Conservation (phyloP, 129 eudicot genomes). For the Pulicaria dysenterica region DNA sequence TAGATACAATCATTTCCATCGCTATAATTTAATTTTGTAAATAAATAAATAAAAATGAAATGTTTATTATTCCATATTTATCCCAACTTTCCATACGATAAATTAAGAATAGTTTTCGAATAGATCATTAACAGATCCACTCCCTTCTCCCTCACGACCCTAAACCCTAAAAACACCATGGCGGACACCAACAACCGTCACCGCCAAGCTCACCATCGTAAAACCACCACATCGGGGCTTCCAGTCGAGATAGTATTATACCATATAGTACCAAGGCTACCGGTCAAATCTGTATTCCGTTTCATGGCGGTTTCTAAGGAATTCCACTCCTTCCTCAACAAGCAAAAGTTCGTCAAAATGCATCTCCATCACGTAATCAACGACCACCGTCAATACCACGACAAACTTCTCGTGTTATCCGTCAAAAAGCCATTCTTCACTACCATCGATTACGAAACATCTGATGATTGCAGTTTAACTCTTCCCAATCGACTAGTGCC, state of each 20-base stretch:
- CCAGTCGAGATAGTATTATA: background rate
- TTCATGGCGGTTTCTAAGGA: conserved; percentile 11
- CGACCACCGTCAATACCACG: background rate
- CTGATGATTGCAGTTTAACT: background rate
- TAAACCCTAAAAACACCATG: background rate
- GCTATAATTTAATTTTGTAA: no score
- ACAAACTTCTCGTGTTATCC: background rate
- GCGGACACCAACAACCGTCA: background rate
- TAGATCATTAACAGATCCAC: no score
- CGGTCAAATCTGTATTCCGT: background rate
- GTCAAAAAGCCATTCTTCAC: background rate
- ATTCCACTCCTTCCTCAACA: background rate
- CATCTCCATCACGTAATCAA: background rate
- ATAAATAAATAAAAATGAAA: no score
- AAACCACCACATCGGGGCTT: background rate
- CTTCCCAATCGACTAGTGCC: background rate
- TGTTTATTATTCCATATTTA: no score
- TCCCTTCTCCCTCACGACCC: no score
- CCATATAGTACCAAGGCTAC: conserved; percentile 14
- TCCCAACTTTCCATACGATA: no score
- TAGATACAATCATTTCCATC: no score
- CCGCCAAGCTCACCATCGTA: no score
- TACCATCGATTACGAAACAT: conserved; percentile 11
- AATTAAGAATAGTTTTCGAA: no score
- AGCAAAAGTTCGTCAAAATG: background rate